Percentiles rank a stretch among this genome's conserved stretches.
phyloP scores from a whole-genome alignment of 345 rosid genomes.

The Eucalyptus curtisii region DNA sequence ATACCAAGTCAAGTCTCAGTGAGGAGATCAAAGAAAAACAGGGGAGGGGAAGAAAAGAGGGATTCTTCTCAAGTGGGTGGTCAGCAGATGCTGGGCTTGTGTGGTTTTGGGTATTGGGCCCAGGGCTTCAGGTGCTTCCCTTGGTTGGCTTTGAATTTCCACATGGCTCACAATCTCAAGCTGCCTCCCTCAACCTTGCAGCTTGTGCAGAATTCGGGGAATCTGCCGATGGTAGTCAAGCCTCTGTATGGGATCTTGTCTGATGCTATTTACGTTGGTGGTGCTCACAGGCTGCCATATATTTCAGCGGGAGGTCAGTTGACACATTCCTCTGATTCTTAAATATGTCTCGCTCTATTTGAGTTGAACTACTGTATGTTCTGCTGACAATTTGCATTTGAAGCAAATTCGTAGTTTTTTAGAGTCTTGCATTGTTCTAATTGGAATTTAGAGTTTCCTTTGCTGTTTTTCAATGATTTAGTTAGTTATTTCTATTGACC shows the following conservation, averaged over 20 bases:
- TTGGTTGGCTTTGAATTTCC: constrained; percentile 86
- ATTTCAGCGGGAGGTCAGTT: constrained; percentile 76
- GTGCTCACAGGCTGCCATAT: constrained; percentile 79
- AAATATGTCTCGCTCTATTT: not conserved
- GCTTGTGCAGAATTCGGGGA: constrained; percentile 72
- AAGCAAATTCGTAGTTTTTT: not conserved
- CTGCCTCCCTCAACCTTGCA: constrained; percentile 69
- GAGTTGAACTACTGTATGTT: not conserved
- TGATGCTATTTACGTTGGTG: constrained; percentile 58
- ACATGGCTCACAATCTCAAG: constrained; percentile 61
- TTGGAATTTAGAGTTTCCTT: not conserved
- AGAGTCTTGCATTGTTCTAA: not conserved
- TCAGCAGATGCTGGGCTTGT: constrained; percentile 36
- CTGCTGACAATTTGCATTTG: not conserved
- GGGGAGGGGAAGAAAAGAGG: constrained; percentile 6
- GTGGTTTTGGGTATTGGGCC: constrained; percentile 87
- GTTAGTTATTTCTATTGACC: not conserved
- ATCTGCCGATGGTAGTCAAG: constrained; percentile 86
- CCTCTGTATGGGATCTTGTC: constrained; percentile 81
- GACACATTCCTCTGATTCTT: not conserved
- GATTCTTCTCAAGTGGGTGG: constrained; percentile 29
- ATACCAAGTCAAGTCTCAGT: constrained; percentile 18
- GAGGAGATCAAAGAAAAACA: not conserved
- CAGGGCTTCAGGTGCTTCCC: constrained; percentile 94
- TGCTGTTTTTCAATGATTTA: not conserved